Conservation (phyloP, 768 basidiomycete species). For the Albatrellus ellisii region DNA sequence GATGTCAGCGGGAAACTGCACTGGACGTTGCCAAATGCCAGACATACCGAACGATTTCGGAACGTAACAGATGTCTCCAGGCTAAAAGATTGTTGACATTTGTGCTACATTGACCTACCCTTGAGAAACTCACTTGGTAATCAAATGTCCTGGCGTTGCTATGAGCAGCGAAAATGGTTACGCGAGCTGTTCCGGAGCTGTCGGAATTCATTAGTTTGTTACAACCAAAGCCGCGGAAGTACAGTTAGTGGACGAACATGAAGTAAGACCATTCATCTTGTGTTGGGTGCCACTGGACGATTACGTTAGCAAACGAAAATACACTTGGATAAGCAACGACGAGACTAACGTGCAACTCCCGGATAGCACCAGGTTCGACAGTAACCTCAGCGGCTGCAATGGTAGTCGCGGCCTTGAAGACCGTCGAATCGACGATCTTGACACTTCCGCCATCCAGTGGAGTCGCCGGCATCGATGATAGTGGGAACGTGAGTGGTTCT, state of each 20-base stretch:
- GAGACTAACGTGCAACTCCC: slow-evolving; percentile 41
- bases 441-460: slow-evolving; percentile 28
- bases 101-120: not conserved
- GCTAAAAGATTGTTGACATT: slow-evolving; percentile 9
- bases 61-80: slow-evolving; percentile 51
- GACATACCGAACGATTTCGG: slow-evolving; percentile 39
- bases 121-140: slow-evolving; percentile 22
- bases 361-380: slow-evolving; percentile 42
- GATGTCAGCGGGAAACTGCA: not conserved
- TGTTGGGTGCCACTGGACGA: slow-evolving; percentile 51
- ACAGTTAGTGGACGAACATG: slow-evolving; percentile 28
- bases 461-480: slow-evolving; percentile 33
- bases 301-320: not conserved
- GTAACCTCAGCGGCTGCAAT: slow-evolving; percentile 46
- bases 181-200: slow-evolving; percentile 39
- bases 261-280: slow-evolving; percentile 52
- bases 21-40: not conserved
- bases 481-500: slow-evolving; percentile 31
- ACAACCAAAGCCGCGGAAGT: not conserved
- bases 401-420: slow-evolving; percentile 36
- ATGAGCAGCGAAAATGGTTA: slow-evolving; percentile 42
- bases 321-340: not conserved
- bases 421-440: slow-evolving; percentile 33
- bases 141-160: slow-evolving; percentile 46
- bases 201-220: slow-evolving; percentile 1